These are phyloP conservation scores for Whalleya microplaca DNA, from an alignment of 2,329 filamentous ascomycete species.

Conservation along the genomic window DNA sequence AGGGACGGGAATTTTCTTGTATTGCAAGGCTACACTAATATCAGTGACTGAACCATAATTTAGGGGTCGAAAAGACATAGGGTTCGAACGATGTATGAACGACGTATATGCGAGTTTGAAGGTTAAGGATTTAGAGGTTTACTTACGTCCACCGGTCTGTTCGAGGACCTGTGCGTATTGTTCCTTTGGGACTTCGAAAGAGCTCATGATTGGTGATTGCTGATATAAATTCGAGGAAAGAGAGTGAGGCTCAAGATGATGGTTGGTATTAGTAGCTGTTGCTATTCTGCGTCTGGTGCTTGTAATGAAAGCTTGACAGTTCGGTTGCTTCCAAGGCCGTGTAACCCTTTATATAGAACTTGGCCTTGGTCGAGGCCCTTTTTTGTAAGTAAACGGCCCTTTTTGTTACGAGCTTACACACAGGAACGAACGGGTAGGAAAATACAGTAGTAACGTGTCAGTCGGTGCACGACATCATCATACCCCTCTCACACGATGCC, in stretches of 20 bases:
- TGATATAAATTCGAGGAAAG: conserved; percentile 1
- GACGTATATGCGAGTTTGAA: too few relatives aligned
- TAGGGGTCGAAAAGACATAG: background rate
- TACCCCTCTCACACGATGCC: conserved; percentile 26
- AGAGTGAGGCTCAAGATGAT: background rate
- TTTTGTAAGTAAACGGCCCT: background rate
- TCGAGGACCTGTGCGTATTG: conserved; percentile 95
- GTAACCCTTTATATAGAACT: background rate
- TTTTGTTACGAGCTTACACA: background rate
- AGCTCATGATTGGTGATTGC: conserved; percentile 42
- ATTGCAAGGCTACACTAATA: conserved; percentile 57
- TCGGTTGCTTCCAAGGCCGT: background rate
- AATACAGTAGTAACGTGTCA: background rate
- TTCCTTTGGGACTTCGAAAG: conserved; percentile 68
- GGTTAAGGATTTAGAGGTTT: conserved; percentile 31
- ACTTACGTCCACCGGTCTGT: conserved; percentile 72
- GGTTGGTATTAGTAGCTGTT: conserved; percentile 1
- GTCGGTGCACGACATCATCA: conserved; percentile 20
- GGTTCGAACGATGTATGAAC: too few relatives aligned
- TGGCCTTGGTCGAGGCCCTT: background rate
- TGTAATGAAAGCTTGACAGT: background rate
- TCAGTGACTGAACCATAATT: conserved; percentile 6
- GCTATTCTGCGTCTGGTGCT: background rate
- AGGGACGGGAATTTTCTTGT: conserved; percentile 81
- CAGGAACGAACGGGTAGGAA: background rate